These are phyloP conservation scores for Trametes gibbosa DNA, from an alignment of 768 basidiomycete species.

Conservation along the genomic window DNA sequence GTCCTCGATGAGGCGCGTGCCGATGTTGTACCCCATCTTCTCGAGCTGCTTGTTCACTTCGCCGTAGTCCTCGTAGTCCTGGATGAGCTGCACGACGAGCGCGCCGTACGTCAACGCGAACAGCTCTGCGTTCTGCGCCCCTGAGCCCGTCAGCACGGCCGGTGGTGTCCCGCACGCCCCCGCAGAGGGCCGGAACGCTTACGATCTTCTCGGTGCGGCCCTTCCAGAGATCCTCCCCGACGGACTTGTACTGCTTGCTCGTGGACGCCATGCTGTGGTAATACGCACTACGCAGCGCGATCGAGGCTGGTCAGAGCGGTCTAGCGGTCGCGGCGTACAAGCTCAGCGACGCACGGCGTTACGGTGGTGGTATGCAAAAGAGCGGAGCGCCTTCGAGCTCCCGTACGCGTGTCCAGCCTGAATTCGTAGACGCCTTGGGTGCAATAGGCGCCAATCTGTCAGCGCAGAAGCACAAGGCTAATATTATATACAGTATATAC, in stretches of 20 bases:
- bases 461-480: not conserved
- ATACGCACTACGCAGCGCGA: not conserved
- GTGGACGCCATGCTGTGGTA: constrained; percentile 56
- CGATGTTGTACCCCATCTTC: constrained; percentile 99
- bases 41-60: constrained; percentile 97
- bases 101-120: constrained; percentile 97
- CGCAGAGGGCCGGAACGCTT: constrained; percentile 30
- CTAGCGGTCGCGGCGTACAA: not conserved
- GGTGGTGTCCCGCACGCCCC: too few relatives aligned
- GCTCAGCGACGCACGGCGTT: not conserved
- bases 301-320: not conserved
- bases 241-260: constrained; percentile 81
- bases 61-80: constrained; percentile 97
- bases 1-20: constrained; percentile 93
- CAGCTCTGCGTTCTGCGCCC: constrained; percentile 88
- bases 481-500: too few relatives aligned
- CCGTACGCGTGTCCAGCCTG: too few relatives aligned
- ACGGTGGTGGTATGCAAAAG: not conserved
- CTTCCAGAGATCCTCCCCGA: constrained; percentile 97
- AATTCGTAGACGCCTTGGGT: not conserved
- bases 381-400: not conserved
- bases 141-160: constrained; percentile 12
- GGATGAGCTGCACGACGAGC: constrained; percentile 95
- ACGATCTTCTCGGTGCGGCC: constrained; percentile 93
- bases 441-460: constrained; percentile 6